These are phyloP conservation scores for Rhododendron kiyosumense DNA, from an alignment of 148 eudicot species.

Conservation along the genomic window DNA sequence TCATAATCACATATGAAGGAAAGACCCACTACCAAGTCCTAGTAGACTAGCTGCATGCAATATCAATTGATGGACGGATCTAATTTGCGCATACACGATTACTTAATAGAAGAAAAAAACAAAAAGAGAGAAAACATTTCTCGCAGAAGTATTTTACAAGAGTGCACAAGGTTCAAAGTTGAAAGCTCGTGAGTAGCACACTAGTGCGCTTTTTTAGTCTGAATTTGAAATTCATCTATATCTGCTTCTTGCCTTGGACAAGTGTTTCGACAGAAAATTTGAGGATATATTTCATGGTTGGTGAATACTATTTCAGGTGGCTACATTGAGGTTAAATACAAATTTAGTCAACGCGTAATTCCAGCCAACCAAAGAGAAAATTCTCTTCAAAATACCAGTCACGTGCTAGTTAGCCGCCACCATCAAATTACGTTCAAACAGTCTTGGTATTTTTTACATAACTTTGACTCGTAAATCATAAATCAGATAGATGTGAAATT, in stretches of 20 bases:
- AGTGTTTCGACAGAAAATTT: background rate
- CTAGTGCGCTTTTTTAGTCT: background rate
- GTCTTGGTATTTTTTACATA: background rate
- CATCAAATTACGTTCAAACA: background rate
- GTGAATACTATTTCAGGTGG: background rate
- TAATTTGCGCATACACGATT: background rate
- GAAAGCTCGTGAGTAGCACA: background rate
- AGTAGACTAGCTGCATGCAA: background rate
- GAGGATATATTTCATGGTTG: background rate
- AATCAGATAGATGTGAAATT: background rate
- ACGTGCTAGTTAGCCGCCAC: background rate
- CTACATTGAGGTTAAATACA: background rate
- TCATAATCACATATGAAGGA: background rate
- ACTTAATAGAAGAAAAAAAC: background rate
- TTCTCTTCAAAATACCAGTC: background rate
- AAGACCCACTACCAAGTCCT: background rate
- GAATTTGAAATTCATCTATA: background rate
- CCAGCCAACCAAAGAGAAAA: background rate
- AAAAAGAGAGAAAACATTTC: background rate
- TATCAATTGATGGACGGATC: background rate
- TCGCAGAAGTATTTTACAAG: background rate
- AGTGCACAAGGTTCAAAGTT: background rate
- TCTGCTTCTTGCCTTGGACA: background rate
- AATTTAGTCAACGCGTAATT: background rate
- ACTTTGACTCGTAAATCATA: background rate